Evolutionary conservation across 1,284 basidiomycete species (phyloP), one percentile per base, ranked within the genome.

Genomic region (Pisolithus thermaeus): DNA sequence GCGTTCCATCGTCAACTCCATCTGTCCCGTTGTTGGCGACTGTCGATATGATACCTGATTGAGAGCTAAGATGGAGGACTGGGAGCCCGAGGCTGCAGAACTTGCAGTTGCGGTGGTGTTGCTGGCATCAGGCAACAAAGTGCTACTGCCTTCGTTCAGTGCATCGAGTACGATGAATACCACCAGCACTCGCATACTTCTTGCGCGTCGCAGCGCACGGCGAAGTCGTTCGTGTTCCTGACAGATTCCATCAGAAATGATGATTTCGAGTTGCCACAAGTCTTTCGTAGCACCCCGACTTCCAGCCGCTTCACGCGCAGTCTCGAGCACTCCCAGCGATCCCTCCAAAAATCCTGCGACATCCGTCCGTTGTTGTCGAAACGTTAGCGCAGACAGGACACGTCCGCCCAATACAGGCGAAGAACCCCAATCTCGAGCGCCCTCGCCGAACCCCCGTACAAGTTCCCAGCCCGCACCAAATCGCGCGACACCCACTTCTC

Each of bases 231-330:
- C 90, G 67, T 98, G 95, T 65, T 98, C 92, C 69, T 98, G 93
- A 68, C 95, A 98, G 58, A 98, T 91, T 30, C 97, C 97, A 66
- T 99, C 97, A 18, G 95, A 98, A 58, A 99, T 93, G 76, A 99
- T 97, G 72, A 99, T 94, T 70, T 97, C 84, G 50, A 99, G 79
- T 67, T 99, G 97, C 97, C 97, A 99, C 23, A 99, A 77, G 58
- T 98, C 94, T 20, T 82, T 83, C 32, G 74, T 74, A 66, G 74
- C 75, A 14, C 77, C 70, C 32, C 82, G 78, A 18, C 16, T 49
- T 14, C 50, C 50, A 35, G 56, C 45, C 22, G 78, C 76, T 61
- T 89, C 87, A 42, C 91, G 73, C 28, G 92, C 88, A 30, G 76
- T 76, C 59, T 88, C 83, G 12, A 99, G 80, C 53, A 90, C 79